Base-by-base conservation (phyloP, 2,329 filamentous ascomycete genomes). In the Endothia cerciana region DNA sequence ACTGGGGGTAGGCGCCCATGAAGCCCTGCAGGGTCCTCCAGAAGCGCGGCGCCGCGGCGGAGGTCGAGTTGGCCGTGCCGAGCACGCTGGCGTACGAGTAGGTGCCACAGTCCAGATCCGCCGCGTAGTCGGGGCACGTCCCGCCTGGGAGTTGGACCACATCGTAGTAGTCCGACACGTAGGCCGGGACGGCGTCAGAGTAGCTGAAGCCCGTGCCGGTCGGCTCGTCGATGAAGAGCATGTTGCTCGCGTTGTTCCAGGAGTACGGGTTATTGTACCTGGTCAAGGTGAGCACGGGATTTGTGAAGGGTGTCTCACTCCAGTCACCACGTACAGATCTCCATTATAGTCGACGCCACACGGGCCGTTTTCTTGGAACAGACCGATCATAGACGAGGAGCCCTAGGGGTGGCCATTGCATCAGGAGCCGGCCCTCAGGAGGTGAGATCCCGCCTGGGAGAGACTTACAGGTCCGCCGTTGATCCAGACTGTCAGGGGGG, bases 1-100 rank as follows among this genome's bases (percentile, higher is more conserved):
- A 83, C 65, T 82, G 72, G 1, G 81, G 86, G 72, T 89, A 88
- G 0, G 81, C 86, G 2, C 86, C 86, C 81, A 87, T 86, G 74
- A 89, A 89, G 1, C 85, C 86, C 71, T 88, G 86, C 33, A 88
- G 72, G 0, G 84, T 85, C 73, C 83, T 85, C 83, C 84, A 89
- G 77, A 89, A 85, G 63, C 83, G 83, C 1, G 84, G 84, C 3
- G 86, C 86, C 2, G 85, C 85, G 63, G 74, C 77, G 19, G 76
- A 70, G 1, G 85, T 88, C 10, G 79, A 78, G 70, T 86, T 85
- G 11, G 83, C 81, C 1, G 87, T 90, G 17, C 82, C 82, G 65
- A 87, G 85, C 51, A 78, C 78, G 59, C 83, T 74, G 62, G 81
- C 69, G 63, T 81, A 80, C 15, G 82, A 84, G 70, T 83, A 88